A percentile compares a stretch with the other conserved stretches of the same genome.
These are phyloP conservation scores for Microthlaspi erraticum DNA, from an alignment of 345 rosid species.

Conservation along the genomic window DNA sequence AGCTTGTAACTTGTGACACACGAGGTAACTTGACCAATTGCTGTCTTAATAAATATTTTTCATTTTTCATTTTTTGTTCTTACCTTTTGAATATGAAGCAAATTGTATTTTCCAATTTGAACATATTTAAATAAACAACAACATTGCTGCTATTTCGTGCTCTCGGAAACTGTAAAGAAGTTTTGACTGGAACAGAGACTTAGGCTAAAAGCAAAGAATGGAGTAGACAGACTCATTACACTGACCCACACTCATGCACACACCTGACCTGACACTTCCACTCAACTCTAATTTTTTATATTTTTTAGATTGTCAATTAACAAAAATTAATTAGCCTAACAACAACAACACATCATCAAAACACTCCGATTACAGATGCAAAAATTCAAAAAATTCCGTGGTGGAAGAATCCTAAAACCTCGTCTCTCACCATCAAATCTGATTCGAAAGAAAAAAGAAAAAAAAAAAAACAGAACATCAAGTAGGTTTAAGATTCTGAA, in stretches of 20 bases:
- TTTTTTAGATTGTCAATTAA: neutral
- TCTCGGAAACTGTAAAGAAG: slow-evolving; percentile 27
- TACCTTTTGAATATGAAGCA: no score
- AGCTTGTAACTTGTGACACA: no score
- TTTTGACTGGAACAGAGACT: slow-evolving; percentile 43
- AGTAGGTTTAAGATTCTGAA: slow-evolving; percentile 91
- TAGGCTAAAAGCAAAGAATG: slow-evolving; percentile 40
- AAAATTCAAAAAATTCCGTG: slow-evolving; percentile 25
- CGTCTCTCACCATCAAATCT: slow-evolving; percentile 63
- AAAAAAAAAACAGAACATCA: slow-evolving; percentile 38
- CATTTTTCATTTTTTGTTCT: no score
- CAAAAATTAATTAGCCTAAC: slow-evolving; percentile 20
- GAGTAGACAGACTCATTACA: slow-evolving; percentile 47
- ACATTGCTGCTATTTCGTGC: no score
- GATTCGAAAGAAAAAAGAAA: neutral
- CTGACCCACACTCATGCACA: slow-evolving; percentile 25
- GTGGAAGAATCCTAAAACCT: slow-evolving; percentile 68
- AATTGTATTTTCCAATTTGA: no score
- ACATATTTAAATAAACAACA: no score
- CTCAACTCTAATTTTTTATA: slow-evolving; percentile 1
- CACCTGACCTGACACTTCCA: slow-evolving; percentile 38
- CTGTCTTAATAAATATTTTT: no score
- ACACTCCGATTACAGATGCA: slow-evolving; percentile 20
- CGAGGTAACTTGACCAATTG: no score
- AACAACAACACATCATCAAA: neutral